Evolutionary conservation across 192 early-diverging fungal genomes (phyloP).

Genomic region (Coemansia sp.): DNA sequence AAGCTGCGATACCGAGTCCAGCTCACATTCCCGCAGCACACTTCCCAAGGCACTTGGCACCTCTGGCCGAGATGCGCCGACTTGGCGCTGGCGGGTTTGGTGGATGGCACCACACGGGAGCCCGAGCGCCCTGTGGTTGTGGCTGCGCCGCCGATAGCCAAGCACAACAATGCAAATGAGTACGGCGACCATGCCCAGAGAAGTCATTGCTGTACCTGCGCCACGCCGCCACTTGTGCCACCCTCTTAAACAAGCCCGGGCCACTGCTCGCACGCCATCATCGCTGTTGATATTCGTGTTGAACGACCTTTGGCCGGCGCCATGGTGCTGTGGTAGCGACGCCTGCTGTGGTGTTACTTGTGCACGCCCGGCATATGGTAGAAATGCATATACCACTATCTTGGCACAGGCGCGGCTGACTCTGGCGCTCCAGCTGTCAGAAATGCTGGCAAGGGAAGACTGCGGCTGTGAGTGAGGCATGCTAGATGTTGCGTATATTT

Average conservation of each 20-base stretch:
- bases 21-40: not conserved
- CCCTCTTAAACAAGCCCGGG: not conserved
- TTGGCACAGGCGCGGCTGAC: constrained; percentile 5
- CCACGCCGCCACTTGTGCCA: constrained; percentile 10
- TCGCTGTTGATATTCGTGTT: not conserved
- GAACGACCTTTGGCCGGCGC: not conserved
- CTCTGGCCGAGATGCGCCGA: not conserved
- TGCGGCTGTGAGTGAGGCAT: not conserved
- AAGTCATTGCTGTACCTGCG: constrained; percentile 5
- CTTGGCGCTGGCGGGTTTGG: not conserved
- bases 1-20: constrained; percentile 22
- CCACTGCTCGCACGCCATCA: not conserved
- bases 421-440: not conserved
- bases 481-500: not conserved
- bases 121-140: constrained; percentile 2
- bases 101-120: not conserved
- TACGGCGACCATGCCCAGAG: not conserved
- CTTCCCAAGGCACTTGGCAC: not conserved
- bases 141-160: not conserved
- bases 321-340: not conserved
- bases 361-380: constrained; percentile 14
- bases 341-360: not conserved
- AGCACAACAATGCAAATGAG: not conserved
- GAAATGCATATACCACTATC: constrained; percentile 12
- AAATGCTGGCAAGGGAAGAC: not conserved